Conservation (phyloP, 1,284 basidiomycete genomes). For the Omphalotus olearius region DNA sequence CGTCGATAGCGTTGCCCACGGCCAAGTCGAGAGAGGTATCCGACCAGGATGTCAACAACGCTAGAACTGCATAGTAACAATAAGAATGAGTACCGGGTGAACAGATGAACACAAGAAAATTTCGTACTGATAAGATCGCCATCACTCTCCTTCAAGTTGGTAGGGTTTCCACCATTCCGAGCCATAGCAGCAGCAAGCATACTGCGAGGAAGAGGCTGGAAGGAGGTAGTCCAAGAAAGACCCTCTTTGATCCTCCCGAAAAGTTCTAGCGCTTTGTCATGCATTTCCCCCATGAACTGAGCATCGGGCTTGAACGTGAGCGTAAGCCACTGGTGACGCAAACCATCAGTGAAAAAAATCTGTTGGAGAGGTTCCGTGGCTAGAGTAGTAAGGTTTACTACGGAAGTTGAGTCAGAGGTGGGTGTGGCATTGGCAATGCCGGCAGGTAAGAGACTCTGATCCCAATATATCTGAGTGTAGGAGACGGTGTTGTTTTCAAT, state of each 20-base stretch:
- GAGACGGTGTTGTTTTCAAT: not conserved
- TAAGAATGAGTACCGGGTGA: too few relatives aligned
- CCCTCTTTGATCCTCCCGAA: not conserved
- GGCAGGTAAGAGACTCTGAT: not conserved
- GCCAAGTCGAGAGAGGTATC: not conserved
- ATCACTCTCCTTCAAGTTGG: not conserved
- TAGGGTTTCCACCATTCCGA: not conserved
- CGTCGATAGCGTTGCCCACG: not conserved
- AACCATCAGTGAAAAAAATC: not conserved
- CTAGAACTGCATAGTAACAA: not conserved
- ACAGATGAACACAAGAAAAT: too few relatives aligned
- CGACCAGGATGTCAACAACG: not conserved
- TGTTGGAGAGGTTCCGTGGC: not conserved
- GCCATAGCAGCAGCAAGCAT: not conserved
- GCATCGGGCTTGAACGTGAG: conserved; percentile 1
- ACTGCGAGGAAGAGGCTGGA: not conserved
- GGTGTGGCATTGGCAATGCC: not conserved
- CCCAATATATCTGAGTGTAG: not conserved
- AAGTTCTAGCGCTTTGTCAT: not conserved
- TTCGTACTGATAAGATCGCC: not conserved
- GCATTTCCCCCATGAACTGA: conserved; percentile 2
- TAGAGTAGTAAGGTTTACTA: not conserved
- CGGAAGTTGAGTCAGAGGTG: not conserved
- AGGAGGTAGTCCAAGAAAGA: not conserved
- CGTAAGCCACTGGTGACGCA: not conserved